Evolutionary conservation across 495 filamentous ascomycete species (phyloP).

Genomic region (Penicillium samsonianum): DNA sequence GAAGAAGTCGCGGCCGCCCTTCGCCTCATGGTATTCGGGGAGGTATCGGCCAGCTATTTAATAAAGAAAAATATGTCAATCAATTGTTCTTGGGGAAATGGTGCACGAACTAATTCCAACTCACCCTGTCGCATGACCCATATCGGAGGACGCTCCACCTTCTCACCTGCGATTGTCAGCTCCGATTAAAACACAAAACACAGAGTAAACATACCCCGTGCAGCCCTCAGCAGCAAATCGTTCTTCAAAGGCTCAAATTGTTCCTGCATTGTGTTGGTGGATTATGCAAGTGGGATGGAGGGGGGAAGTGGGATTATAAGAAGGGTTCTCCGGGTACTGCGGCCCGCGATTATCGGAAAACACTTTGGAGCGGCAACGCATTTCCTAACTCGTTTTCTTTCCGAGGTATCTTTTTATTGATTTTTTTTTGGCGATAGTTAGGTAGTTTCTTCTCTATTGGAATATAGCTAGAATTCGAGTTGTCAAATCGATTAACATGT

Average conservation of each 20-base stretch:
- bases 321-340: conserved; percentile 23
- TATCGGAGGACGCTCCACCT: conserved; percentile 86
- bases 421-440: too few species aligned
- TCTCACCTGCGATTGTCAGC: conserved; percentile 64
- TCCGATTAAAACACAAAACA: background rate
- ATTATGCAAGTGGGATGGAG: conserved; percentile 26
- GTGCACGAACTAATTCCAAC: conserved; percentile 7
- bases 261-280: conserved; percentile 53
- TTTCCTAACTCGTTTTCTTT: background rate
- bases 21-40: conserved; percentile 94
- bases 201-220: conserved; percentile 63
- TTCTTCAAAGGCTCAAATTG: conserved; percentile 83
- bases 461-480: background rate
- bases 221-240: conserved; percentile 84
- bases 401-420: background rate
- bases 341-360: conserved; percentile 20
- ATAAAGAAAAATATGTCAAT: conserved; percentile 15
- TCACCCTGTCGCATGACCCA: conserved; percentile 99
- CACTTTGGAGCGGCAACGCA: background rate
- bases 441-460: background rate
- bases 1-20: conserved; percentile 90
- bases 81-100: background rate
- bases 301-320: conserved; percentile 25
- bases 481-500: background rate
- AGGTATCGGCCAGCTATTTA: conserved; percentile 87